Conservation (phyloP, 257 asterid genomes). For the Vinca minor region DNA sequence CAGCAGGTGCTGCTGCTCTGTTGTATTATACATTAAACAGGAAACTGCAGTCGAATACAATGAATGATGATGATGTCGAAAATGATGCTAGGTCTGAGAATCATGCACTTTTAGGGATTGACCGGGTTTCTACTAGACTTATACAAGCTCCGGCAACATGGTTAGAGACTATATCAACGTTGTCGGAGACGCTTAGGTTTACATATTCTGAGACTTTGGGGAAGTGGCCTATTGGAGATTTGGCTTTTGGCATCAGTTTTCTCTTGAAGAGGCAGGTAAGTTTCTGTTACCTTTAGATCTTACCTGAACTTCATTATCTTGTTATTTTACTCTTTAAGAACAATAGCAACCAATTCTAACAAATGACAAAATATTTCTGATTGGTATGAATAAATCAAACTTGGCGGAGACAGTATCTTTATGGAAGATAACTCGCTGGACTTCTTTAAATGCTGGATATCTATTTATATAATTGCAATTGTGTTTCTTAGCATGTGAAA, state of each 20-base stretch:
- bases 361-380: background rate
- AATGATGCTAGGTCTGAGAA: slow-evolving; percentile 33
- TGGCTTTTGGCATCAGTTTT: slow-evolving; percentile 96
- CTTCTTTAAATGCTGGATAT: background rate
- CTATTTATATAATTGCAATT: background rate
- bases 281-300: slow-evolving; percentile 5
- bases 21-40: slow-evolving; percentile 76
- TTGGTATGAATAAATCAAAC: slow-evolving; percentile 26
- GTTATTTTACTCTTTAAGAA: background rate
- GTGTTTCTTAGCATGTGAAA: slow-evolving; percentile 9
- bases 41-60: slow-evolving; percentile 44
- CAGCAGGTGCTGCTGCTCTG: slow-evolving; percentile 99
- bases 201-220: slow-evolving; percentile 97
- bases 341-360: background rate
- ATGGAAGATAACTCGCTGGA: too few relatives aligned
- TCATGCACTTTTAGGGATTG: slow-evolving; percentile 47
- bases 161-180: slow-evolving; percentile 89
- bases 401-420: slow-evolving; percentile 18
- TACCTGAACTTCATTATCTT: background rate
- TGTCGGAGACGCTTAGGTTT: slow-evolving; percentile 91
- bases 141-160: slow-evolving; percentile 98
- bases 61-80: slow-evolving; percentile 55
- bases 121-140: slow-evolving; percentile 74
- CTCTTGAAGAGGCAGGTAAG: slow-evolving; percentile 91
- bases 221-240: slow-evolving; percentile 98